Evolutionary conservation across 2,329 filamentous ascomycete genomes (phyloP).

Genomic region (Colletotrichum lini): DNA sequence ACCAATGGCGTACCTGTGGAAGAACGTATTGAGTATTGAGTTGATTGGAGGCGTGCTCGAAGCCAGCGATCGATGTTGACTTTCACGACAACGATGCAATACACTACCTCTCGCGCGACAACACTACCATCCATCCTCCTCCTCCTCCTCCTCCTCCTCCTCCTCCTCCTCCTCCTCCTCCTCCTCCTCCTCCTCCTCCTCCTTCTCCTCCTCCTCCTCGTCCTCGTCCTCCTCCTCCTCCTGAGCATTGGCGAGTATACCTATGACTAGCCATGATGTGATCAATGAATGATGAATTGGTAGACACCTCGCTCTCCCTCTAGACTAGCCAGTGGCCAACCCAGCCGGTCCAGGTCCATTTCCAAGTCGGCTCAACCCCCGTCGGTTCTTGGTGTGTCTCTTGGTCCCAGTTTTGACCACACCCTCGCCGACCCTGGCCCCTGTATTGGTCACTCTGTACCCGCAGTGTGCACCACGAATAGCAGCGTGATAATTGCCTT

Average conservation of each 20-base stretch:
- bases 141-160: too few relatives aligned
- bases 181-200: too few relatives aligned
- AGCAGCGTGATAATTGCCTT: conserved; percentile 39
- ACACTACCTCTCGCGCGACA: background rate
- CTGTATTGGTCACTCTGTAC: conserved; percentile 40
- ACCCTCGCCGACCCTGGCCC: conserved; percentile 26
- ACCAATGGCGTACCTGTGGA: background rate
- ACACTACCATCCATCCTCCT: background rate
- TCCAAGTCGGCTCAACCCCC: conserved; percentile 1
- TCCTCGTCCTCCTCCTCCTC: too few relatives aligned
- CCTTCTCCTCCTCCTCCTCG: too few relatives aligned
- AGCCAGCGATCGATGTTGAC: background rate
- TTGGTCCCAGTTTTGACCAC: conserved; percentile 6
- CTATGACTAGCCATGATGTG: background rate
- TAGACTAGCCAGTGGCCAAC: background rate
- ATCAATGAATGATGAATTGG: background rate
- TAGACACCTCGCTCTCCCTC: background rate
- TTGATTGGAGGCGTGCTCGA: background rate
- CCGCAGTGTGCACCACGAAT: conserved; percentile 40
- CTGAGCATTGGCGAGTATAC: too few relatives aligned
- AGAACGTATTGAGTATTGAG: background rate
- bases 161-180: too few relatives aligned
- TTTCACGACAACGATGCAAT: background rate
- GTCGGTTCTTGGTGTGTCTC: conserved; percentile 14
- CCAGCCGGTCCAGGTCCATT: background rate